A percentile compares a stretch with the other conserved stretches of the same genome.
phyloP scores from a whole-genome alignment of 768 basidiomycete species.

The Tricholoma saponaceum region DNA sequence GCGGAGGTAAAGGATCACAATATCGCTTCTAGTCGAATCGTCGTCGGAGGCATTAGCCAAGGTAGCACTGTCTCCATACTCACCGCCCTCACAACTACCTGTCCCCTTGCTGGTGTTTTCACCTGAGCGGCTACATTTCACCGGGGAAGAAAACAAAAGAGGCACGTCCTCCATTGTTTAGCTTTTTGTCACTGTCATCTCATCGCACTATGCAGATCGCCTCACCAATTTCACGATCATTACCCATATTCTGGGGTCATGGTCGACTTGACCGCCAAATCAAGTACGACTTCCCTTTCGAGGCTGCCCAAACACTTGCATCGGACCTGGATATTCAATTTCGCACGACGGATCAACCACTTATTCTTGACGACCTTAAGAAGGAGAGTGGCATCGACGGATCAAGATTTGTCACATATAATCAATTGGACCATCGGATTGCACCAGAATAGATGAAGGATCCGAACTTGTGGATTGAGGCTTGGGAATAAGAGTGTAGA shows the following conservation, averaged over 20 bases:
- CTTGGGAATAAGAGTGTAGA: background rate
- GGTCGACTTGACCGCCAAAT: no score
- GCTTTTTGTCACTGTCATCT: background rate
- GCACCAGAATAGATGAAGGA: constrained; percentile 20
- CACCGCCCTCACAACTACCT: constrained; percentile 38
- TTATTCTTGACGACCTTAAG: constrained; percentile 11
- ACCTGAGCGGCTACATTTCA: constrained; percentile 62
- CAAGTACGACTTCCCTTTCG: constrained; percentile 53
- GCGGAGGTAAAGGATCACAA: no score
- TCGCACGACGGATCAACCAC: constrained; percentile 9
- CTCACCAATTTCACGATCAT: constrained; percentile 38
- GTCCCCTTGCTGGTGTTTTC: constrained; percentile 52
- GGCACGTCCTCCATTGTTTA: constrained; percentile 6
- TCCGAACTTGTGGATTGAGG: constrained; percentile 20
- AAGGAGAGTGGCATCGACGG: constrained; percentile 11
- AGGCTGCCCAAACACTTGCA: constrained; percentile 45
- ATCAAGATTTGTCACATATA: constrained; percentile 23
- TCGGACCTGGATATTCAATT: constrained; percentile 41
- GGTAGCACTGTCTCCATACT: constrained; percentile 63
- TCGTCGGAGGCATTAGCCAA: constrained; percentile 73
- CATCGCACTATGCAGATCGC: constrained; percentile 36
- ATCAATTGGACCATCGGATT: constrained; percentile 24
- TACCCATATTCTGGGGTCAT: constrained; percentile 74
- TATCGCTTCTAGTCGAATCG: constrained; percentile 56
- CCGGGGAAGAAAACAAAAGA: constrained; percentile 50